phyloP scores from a whole-genome alignment of 164 flowering plant species.

The Platanus orientalis region DNA sequence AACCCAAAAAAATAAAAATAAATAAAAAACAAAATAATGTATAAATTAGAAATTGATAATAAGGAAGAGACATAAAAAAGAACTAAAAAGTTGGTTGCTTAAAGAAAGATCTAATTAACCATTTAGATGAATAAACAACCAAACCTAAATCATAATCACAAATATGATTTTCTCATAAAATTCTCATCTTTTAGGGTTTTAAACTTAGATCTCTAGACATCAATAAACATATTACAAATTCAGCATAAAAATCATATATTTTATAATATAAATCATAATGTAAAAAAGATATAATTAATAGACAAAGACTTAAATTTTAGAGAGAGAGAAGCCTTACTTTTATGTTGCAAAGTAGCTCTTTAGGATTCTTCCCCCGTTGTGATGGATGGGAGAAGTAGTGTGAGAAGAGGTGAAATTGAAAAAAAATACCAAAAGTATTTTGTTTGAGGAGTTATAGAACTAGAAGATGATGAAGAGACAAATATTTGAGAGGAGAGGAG shows the following conservation, averaged over 20 bases:
- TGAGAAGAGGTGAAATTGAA: neutral
- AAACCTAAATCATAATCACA: neutral
- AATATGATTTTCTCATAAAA: neutral
- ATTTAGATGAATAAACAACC: neutral
- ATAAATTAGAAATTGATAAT: neutral
- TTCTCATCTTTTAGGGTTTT: neutral
- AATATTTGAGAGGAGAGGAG: too few species aligned
- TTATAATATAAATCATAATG: slow-evolving; percentile 16
- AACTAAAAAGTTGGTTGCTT: neutral
- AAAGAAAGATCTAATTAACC: neutral
- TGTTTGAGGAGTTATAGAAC: too few species aligned
- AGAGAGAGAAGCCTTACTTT: slow-evolving; percentile 15
- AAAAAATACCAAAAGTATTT: slow-evolving; percentile 4
- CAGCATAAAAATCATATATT: neutral
- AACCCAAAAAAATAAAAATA: slow-evolving; percentile 1
- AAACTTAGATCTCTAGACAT: neutral
- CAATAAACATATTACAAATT: neutral
- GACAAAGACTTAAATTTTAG: too few species aligned
- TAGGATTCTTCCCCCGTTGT: slow-evolving; percentile 7
- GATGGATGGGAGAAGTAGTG: slow-evolving; percentile 4
- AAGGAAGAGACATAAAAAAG: neutral
- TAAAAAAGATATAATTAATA: neutral
- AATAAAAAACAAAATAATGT: neutral
- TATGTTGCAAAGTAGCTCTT: slow-evolving; percentile 5
- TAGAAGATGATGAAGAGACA: too few species aligned